A percentile compares a stretch with the other conserved stretches of the same genome.
These are phyloP conservation scores for Juglanconis sp. DNA, from an alignment of 2,329 filamentous ascomycete genomes.

Conservation along the genomic window DNA sequence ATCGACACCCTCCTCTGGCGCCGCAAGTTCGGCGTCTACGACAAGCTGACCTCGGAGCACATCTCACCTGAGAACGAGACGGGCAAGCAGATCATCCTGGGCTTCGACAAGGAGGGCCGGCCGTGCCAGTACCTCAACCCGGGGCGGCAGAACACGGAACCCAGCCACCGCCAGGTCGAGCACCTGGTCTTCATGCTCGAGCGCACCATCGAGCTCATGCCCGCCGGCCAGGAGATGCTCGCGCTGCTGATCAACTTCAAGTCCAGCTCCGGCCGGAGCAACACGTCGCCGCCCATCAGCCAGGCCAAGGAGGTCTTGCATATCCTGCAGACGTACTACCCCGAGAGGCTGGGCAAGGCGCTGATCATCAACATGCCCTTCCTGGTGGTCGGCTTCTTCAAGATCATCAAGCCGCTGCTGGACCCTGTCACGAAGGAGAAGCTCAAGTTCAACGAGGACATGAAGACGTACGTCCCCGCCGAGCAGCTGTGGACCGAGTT, in stretches of 20 bases:
- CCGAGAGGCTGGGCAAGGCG: conserved; percentile 83
- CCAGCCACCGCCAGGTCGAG: conserved; percentile 81
- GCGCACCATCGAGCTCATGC: conserved; percentile 81
- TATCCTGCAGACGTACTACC: conserved; percentile 94
- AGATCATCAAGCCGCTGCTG: conserved; percentile 92
- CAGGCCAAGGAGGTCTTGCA: conserved; percentile 80
- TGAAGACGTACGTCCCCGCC: conserved; percentile 74
- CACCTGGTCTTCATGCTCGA: conserved; percentile 97
- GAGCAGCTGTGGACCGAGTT: conserved; percentile 79
- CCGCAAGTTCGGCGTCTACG: conserved; percentile 75
- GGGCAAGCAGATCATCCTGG: conserved; percentile 87
- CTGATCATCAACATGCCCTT: conserved; percentile 86
- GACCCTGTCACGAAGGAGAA: conserved; percentile 91
- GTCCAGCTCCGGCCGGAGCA: conserved; percentile 69
- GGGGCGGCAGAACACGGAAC: conserved; percentile 86
- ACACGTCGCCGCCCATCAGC: conserved; percentile 68
- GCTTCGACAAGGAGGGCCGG: conserved; percentile 81
- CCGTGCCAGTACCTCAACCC: conserved; percentile 90
- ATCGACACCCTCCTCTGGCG: conserved; percentile 82
- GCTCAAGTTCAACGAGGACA: conserved; percentile 95
- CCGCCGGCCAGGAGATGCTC: conserved; percentile 79
- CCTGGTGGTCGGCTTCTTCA: conserved; percentile 92
- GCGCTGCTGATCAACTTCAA: conserved; percentile 92
- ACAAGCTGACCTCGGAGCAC: conserved; percentile 76
- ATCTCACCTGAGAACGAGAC: conserved; percentile 94